Conservation (phyloP, 2,329 filamentous ascomycete species). For the Lachnellula occidentalis region DNA sequence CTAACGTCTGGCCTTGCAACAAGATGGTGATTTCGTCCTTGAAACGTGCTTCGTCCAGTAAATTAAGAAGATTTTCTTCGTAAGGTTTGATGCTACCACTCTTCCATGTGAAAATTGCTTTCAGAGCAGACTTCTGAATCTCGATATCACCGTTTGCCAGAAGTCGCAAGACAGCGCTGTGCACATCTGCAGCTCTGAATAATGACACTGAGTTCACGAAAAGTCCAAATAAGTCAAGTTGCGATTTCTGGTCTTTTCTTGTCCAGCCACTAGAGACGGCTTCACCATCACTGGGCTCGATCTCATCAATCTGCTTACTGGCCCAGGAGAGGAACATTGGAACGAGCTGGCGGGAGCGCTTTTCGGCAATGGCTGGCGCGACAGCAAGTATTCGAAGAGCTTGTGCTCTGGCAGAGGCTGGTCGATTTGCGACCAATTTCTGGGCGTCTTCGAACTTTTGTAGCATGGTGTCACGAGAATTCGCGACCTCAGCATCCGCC, state of each 20-base stretch:
- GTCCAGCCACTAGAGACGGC: constrained; percentile 52
- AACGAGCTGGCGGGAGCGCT: constrained; percentile 75
- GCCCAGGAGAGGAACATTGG: constrained; percentile 83
- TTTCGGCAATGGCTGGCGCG: constrained; percentile 75
- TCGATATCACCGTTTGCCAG: constrained; percentile 86
- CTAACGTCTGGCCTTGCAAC: constrained; percentile 67
- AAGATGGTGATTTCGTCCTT: constrained; percentile 91
- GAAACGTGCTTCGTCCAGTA: constrained; percentile 87
- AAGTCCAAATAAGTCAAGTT: constrained; percentile 75
- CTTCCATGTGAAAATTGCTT: constrained; percentile 87
- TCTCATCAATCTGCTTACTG: constrained; percentile 38
- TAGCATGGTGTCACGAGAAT: constrained; percentile 54
- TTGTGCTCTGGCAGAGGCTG: constrained; percentile 61
- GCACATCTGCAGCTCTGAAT: constrained; percentile 71
- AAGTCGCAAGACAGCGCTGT: constrained; percentile 66
- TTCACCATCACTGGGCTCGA: constrained; percentile 26
- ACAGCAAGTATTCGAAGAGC: constrained; percentile 73
- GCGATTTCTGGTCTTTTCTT: constrained; percentile 74
- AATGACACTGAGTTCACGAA: constrained; percentile 84
- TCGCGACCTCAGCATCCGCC: constrained; percentile 47
- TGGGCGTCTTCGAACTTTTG: constrained; percentile 61
- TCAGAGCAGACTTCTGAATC: constrained; percentile 78
- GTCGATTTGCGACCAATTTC: constrained; percentile 43
- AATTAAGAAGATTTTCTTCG: constrained; percentile 76
- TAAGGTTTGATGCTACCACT: constrained; percentile 69